Base-by-base conservation (phyloP, 345 rosid species). In the Cochlearia excelsa region DNA sequence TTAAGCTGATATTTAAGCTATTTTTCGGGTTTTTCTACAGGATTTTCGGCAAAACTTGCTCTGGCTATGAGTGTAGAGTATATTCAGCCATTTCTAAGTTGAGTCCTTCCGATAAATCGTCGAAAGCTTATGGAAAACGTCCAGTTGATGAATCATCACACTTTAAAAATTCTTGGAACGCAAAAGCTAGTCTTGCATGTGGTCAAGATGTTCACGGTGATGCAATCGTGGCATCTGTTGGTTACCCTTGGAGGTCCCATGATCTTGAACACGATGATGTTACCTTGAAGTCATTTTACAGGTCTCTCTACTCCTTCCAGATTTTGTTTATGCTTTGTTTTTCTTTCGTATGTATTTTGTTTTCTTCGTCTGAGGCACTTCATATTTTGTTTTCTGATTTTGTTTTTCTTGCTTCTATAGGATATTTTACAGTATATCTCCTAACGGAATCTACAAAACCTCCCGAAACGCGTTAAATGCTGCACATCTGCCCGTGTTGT, bases 191-290 rank as follows among this genome's bases (percentile, higher is more conserved):
- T 75, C 78, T 75, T 78, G 42, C 84, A 26, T 84, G 74, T 72
- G 80, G 87, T 64, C 93, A 92, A 76, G 78, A 68, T 62, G 62
- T 88, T 67, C 69, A 68, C 68, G 88, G 95, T 23, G 84, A 83
- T 82, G 88, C 98, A 67, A 72, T 92, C 66, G 74, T 92, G 87
- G 93, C 96, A 61, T 86, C 93, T 26, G 56, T 92, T 77, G 95
- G 96, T 50, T 88, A 84, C 79, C 67, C 73, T 33, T 79, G 96
- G 98, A 86, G 77, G 74, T 78, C 88, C 11, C 66, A 72, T 41
- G 78, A 78, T 47, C 86, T 92, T 74, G 82, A 77, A 62, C 66
- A 72, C 61, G 90, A 83, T 72, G 85, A 86, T 74, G 46, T 86
- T 51, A 78, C 81, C 30, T 50, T 82, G 48, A 81, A 82, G 42